These are phyloP conservation scores for Closterium sp. DNA, from an alignment of 139 green algal species.

Conservation along the genomic window DNA sequence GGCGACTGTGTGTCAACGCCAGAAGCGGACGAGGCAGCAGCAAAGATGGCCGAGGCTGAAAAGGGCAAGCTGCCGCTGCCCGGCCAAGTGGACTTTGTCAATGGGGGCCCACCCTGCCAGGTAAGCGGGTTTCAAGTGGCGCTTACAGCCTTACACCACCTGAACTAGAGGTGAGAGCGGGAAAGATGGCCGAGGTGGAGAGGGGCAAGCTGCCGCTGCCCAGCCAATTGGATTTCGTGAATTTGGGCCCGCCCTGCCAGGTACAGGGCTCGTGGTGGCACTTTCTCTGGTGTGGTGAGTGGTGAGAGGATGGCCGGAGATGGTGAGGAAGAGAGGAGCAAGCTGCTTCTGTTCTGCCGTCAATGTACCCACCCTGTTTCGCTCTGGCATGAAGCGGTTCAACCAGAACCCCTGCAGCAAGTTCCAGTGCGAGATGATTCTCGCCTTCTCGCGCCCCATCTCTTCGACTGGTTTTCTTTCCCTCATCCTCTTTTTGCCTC, in stretches of 20 bases:
- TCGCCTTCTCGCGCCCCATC: constrained; percentile 80
- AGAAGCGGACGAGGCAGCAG: no score
- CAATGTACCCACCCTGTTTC: no score
- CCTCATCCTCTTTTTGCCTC: no score
- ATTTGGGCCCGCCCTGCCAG: constrained; percentile 87
- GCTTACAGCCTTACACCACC: no score
- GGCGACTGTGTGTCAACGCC: no score
- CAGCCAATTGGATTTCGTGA: constrained; percentile 94
- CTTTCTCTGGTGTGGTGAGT: no score
- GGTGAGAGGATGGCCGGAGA: no score
- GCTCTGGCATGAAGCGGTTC: no score
- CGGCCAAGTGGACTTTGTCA: constrained; percentile 93
- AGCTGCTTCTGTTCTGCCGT: constrained; percentile 46
- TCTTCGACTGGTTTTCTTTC: no score
- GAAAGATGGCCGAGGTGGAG: background rate
- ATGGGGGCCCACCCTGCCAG: constrained; percentile 87
- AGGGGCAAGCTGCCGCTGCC: constrained; percentile 43
- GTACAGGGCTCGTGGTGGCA: background rate
- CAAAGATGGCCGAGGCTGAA: background rate
- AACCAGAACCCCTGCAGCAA: constrained; percentile 88
- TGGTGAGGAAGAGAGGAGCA: no score
- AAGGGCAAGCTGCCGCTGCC: constrained; percentile 67
- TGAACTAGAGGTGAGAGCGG: background rate
- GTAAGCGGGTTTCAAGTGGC: background rate
- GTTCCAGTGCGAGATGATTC: constrained; percentile 95